Evolutionary conservation across 1,284 basidiomycete species (phyloP), one percentile per base, ranked within the genome.

Genomic region (Fomitopsis pinicola): DNA sequence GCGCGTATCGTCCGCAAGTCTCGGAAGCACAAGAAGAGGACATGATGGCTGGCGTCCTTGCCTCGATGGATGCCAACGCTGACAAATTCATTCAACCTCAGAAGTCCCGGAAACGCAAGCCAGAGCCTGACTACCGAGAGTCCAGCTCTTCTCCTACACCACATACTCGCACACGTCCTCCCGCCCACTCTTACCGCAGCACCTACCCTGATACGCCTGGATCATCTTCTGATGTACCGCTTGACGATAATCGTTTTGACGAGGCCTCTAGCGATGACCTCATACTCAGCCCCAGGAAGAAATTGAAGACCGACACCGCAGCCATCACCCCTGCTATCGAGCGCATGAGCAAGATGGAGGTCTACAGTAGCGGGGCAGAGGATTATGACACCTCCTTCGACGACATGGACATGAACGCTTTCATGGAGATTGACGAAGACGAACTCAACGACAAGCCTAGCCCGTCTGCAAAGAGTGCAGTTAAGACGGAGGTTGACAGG

Each of bases 31-130:
- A 94, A 69, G 95, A 96, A 72, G 81, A 85, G 46, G 92, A 95
- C 69, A 94, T 98, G 67, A 91, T 98, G 91, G 83, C 85, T 0
- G 83, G 82, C 19, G 75, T 98, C 0, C 75, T 97, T 7, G 87
- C 84, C 7, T 82, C 77, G 19, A 83, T 94, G 73, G 90, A 92
- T 64, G 73, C 74, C 12, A 76, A 78, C 19, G 72, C 81, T 5
- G 61, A 69, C 58, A 72, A 69, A 68, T 19, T 53, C 56, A 57
- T 36, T 22, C 69, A 77, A 12, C 66, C 71, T 45, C 67, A 76
- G 44, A 76, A 73, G 59, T 77, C 84, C 12, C 84, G 85, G 53
- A 94, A 94, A 72, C 85, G 92, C 38, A 94, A 92, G 67, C 83
- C 89, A 6, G 72, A 78, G 0, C 84, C 85, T 0, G 70, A 77